phyloP scores from a whole-genome alignment of 768 basidiomycete genomes.

The Mycena amicta region DNA sequence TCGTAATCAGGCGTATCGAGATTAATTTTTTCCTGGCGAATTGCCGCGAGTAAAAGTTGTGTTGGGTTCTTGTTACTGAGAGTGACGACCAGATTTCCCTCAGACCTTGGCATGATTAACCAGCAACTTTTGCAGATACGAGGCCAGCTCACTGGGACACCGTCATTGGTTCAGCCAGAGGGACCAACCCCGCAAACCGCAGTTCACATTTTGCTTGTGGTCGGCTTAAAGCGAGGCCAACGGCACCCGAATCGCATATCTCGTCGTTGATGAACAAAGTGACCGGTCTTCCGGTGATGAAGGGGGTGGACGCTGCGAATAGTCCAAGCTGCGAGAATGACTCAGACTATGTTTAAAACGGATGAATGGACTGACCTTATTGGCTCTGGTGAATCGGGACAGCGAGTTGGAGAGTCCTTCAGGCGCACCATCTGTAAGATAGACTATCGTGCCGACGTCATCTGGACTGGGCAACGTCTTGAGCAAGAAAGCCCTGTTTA shows the following conservation, averaged over 20 bases:
- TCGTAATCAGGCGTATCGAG: conserved; percentile 36
- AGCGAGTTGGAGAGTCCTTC: conserved; percentile 57
- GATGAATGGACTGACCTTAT: conserved; percentile 44
- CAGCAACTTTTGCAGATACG: background rate
- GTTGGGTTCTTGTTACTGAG: conserved; percentile 64
- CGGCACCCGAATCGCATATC: conserved; percentile 65
- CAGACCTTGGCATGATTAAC: conserved; percentile 44
- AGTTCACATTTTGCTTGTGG: conserved; percentile 20
- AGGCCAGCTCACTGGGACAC: conserved; percentile 53
- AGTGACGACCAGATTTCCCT: conserved; percentile 72
- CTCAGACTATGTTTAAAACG: background rate
- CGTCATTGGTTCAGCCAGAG: conserved; percentile 48
- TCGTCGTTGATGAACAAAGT: conserved; percentile 64
- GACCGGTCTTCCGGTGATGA: conserved; percentile 73
- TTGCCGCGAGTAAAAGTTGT: conserved; percentile 55
- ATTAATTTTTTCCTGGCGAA: conserved; percentile 42
- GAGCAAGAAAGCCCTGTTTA: too few relatives aligned
- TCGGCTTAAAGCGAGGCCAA: conserved; percentile 58
- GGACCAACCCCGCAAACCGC: conserved; percentile 42
- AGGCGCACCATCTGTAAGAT: conserved; percentile 58
- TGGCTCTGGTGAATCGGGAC: conserved; percentile 43
- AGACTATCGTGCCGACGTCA: conserved; percentile 44
- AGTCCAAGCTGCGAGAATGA: conserved; percentile 57
- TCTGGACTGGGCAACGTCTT: conserved; percentile 30
- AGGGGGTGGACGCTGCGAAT: conserved; percentile 74